phyloP scores from a whole-genome alignment of 768 basidiomycete species.

The Rhizopogon salebrosus region DNA sequence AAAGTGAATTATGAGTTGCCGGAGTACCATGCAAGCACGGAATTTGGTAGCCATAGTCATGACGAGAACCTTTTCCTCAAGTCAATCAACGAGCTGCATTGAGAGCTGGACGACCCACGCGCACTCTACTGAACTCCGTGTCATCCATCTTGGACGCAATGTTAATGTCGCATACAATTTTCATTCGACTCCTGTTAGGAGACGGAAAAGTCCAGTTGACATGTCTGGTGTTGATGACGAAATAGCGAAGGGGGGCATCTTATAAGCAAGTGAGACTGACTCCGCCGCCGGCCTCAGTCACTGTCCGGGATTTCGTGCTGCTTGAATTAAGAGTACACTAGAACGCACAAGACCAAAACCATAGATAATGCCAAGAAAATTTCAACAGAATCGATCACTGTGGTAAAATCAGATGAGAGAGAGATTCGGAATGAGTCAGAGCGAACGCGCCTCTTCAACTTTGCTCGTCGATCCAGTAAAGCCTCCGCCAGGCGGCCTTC shows the following conservation, averaged over 20 bases:
- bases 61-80: neutral
- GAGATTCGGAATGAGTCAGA: neutral
- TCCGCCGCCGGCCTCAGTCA: too few relatives aligned
- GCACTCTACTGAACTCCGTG: neutral
- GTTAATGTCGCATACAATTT: neutral
- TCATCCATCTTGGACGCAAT: neutral
- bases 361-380: slow-evolving; percentile 5
- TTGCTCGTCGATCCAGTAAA: slow-evolving; percentile 72
- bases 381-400: slow-evolving; percentile 44
- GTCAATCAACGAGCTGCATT: neutral
- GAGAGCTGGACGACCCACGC: neutral
- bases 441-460: slow-evolving; percentile 68
- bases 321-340: neutral
- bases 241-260: neutral
- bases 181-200: neutral
- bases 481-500: slow-evolving; percentile 80
- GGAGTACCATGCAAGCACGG: too few relatives aligned
- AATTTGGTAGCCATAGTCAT: neutral
- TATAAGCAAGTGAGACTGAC: neutral
- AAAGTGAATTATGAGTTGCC: too few relatives aligned
- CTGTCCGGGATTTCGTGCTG: too few relatives aligned
- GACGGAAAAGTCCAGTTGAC: neutral
- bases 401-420: slow-evolving; percentile 4
- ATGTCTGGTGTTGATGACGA: neutral
- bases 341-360: neutral